Base-by-base conservation (phyloP, 2,329 filamentous ascomycete species). In the Cryphonectria japonica region DNA sequence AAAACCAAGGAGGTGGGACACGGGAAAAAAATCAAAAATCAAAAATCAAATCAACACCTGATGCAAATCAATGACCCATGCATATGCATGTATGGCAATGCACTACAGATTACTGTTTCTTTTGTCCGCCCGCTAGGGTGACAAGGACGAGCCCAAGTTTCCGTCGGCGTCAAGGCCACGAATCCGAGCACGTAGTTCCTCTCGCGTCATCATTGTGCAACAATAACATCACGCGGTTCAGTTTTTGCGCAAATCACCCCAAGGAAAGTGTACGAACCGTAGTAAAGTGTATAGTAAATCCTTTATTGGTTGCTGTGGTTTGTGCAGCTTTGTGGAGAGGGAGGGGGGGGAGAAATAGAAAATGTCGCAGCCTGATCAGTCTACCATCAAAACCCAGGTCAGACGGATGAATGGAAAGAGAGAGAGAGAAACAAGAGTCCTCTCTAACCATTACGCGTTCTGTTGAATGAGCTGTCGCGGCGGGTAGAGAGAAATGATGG, bases 331-430 rank as follows among this genome's bases (percentile, higher is more conserved):
- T 43, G 41, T 14, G 41, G 46, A 16, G 46, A 9, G 6, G 11
- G 19, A 16, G n/a, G n/a, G 52, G 7, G 19, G 2, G 6, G 14
- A 3, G 11, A 7, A 29, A 34, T n/a, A 34, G 11, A 16, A 54
- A 66, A 57, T 41, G 32, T 54, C 22, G 46, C 64, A 57, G 46
- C 46, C 32, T 66, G 26, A 22, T 39, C 43, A 66, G 19, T 66
- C 26, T 5, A 26, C 64, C 29, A 39, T 46, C 22, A 22, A 14
- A 34, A 6, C 3, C 4, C 22, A 22, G 16, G 60, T 62, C 34
- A 62, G 60, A 62, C 34, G 37, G 34, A 39, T 32, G 32, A 66
- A 65, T 16, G 11, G 13, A 37, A n/a, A 62, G 3, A 39, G 5
- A 62, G 14, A 41, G 11, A 11, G 14, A 60, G 11, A 34, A 57